phyloP scores from a whole-genome alignment of 805 yeast species.

The Wickerhamia fluorescens region DNA sequence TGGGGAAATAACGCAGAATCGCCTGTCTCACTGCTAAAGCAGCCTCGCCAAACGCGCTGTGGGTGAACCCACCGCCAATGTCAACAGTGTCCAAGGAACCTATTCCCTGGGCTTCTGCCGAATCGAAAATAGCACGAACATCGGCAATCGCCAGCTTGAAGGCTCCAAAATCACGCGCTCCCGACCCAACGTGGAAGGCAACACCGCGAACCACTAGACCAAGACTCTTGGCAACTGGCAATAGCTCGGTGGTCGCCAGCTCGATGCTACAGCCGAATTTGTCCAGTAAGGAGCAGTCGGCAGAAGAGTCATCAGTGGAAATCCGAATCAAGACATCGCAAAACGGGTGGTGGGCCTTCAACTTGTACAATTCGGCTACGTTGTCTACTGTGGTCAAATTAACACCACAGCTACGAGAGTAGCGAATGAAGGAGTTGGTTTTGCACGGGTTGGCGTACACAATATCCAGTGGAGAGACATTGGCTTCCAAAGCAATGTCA shows the following conservation, averaged over 20 bases:
- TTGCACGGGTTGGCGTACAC: constrained; percentile 94
- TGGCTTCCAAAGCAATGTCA: constrained; percentile 52
- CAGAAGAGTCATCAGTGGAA: constrained; percentile 81
- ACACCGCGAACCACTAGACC: constrained; percentile 71
- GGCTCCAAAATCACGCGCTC: constrained; percentile 67
- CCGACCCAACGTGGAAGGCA: constrained; percentile 95
- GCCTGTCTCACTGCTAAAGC: constrained; percentile 51
- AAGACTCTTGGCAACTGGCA: constrained; percentile 54
- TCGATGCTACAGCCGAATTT: constrained; percentile 78
- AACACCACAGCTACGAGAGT: constrained; percentile 52
- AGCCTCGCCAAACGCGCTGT: constrained; percentile 51
- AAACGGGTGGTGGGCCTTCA: constrained; percentile 58
- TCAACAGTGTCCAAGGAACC: constrained; percentile 53
- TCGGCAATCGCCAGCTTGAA: constrained; percentile 67
- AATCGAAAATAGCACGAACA: constrained; percentile 60
- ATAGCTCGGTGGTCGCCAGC: constrained; percentile 44
- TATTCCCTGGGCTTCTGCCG: constrained; percentile 41
- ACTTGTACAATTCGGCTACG: constrained; percentile 72
- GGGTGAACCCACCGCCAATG: constrained; percentile 90
- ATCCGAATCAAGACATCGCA: constrained; percentile 72
- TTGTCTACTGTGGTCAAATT: constrained; percentile 85
- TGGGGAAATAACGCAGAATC: constrained; percentile 56
- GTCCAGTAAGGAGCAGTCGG: constrained; percentile 79
- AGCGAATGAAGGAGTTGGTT: constrained; percentile 72
- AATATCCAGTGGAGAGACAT: constrained; percentile 59